Conservation (phyloP, 2,329 filamentous ascomycete genomes). For the Colletotrichum tofieldiae region DNA sequence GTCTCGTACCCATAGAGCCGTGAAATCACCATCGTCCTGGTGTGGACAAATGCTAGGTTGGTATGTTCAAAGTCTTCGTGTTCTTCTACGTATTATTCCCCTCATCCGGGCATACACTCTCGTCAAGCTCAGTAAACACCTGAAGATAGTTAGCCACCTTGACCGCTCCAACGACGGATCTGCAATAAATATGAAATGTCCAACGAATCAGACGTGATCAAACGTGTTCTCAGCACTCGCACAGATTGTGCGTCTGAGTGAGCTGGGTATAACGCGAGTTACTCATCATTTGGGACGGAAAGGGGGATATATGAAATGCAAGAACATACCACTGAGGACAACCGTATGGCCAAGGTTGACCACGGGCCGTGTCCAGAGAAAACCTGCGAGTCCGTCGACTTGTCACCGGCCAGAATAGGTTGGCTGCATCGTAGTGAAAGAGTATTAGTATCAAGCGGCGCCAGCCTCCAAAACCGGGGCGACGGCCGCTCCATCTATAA, state of each 20-base stretch:
- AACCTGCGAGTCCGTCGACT: background rate
- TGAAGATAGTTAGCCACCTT: conserved; percentile 7
- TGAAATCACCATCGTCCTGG: background rate
- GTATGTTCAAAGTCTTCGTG: background rate
- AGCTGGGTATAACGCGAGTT: conserved; percentile 30
- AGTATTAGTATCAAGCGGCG: conserved; percentile 40
- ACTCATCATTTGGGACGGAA: conserved; percentile 16
- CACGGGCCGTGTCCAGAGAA: background rate
- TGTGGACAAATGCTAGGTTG: background rate
- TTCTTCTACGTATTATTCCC: conserved; percentile 3
- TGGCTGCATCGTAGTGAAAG: conserved; percentile 21
- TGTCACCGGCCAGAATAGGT: conserved; percentile 14
- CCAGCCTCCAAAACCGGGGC: conserved; percentile 16
- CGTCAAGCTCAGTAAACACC: background rate
- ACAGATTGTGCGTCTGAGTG: conserved; percentile 28
- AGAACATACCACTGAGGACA: background rate
- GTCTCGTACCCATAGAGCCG: background rate
- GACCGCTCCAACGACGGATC: no score
- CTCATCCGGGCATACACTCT: background rate
- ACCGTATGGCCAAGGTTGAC: background rate
- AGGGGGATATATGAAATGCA: background rate
- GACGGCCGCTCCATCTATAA: conserved; percentile 37
- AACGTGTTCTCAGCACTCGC: conserved; percentile 30
- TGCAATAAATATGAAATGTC: background rate
- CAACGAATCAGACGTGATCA: conserved; percentile 27